Base-by-base conservation (phyloP, 306 rosid genomes). In the Urtica urens region DNA sequence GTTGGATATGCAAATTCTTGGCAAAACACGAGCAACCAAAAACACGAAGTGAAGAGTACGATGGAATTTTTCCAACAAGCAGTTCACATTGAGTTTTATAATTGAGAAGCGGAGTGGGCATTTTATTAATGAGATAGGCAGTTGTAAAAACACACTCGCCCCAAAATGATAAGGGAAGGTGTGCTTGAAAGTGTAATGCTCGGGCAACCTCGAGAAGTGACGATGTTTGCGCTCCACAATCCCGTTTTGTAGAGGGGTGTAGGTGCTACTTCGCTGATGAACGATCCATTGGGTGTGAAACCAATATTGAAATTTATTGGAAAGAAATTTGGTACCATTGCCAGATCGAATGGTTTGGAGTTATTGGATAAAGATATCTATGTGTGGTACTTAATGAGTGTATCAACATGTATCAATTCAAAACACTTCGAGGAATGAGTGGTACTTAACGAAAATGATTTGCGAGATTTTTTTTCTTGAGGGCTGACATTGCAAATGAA, bases 151-250 rank as follows among this genome's bases (percentile, higher is more conserved):
- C n/a, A n/a, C n/a, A n/a, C n/a, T n/a, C n/a, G n/a, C n/a, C n/a
- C n/a, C n/a, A n/a, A n/a, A n/a, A n/a, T n/a, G n/a, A n/a, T n/a
- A n/a, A n/a, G n/a, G n/a, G n/a, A n/a, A n/a, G n/a, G n/a, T n/a
- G n/a, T n/a, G n/a, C n/a, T n/a, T n/a, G n/a, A n/a, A n/a, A n/a
- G n/a, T n/a, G n/a, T n/a, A n/a, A 6, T 12, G 23, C 3, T 3
- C 12, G 4, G 7, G 65, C 65, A 24, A 60, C 51, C 14, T 49
- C n/a, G 8, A 49, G 22, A 2, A 49, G n/a, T 60, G 51, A 0
- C 7, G 41, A 49, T 38, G 5, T 41, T 49, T 44, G 5, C 62
- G 12, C 3, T 57, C 23, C 11, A 44, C 51, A 20, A 43, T 21
- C 5, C 11, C 18, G 41, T 49, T 60, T 46, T 60, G 23, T 7